Conservation (phyloP, 257 asterid genomes). For the Nemophila menziesii region DNA sequence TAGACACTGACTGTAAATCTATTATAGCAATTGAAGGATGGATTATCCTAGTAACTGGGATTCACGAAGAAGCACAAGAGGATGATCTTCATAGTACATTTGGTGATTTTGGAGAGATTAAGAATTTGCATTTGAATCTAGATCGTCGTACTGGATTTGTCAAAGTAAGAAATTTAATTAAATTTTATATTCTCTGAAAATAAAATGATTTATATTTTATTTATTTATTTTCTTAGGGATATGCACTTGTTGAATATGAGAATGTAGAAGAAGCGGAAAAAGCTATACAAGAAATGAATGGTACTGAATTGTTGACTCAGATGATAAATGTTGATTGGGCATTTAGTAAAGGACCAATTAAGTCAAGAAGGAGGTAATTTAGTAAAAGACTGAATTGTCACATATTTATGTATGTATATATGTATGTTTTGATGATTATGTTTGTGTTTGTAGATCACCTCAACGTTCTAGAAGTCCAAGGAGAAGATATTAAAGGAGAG, state of each 20-base stretch:
- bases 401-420: not conserved
- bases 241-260: conserved; percentile 72
- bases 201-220: too few species aligned
- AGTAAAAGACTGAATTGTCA: too few species aligned
- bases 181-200: not conserved
- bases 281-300: conserved; percentile 67
- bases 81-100: conserved; percentile 71
- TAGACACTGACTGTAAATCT: not conserved
- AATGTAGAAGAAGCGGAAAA: conserved; percentile 68
- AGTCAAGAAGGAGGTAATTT: conserved; percentile 51
- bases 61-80: conserved; percentile 96
- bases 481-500: conserved; percentile 33
- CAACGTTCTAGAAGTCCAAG: conserved; percentile 63
- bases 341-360: conserved; percentile 89
- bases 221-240: conserved; percentile 31
- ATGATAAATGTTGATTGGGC: conserved; percentile 82
- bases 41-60: conserved; percentile 90
- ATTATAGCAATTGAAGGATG: conserved; percentile 95
- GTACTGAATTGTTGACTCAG: conserved; percentile 54
- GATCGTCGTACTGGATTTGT: conserved; percentile 93
- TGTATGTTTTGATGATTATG: too few species aligned
- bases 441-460: conserved; percentile 43
- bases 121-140: conserved; percentile 85
- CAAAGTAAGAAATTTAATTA: conserved; percentile 40
- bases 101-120: conserved; percentile 83